Conservation (phyloP, 805 yeast species). For the Teunomyces funiuensis region DNA sequence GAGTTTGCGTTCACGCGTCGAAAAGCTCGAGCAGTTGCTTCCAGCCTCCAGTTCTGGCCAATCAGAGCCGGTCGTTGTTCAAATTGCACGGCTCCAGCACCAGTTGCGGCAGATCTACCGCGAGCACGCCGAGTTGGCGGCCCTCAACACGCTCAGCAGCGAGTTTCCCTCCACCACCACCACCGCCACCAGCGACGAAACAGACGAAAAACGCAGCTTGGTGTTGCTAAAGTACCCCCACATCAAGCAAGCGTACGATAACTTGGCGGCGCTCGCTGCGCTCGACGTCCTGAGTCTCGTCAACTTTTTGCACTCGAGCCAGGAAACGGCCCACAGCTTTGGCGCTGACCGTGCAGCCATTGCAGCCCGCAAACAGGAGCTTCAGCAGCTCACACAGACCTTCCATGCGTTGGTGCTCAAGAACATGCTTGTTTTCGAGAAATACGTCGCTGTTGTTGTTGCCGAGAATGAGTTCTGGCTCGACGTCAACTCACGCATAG, state of each 20-base stretch:
- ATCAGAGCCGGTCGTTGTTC: slow-evolving; percentile 12
- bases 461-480: slow-evolving; percentile 30
- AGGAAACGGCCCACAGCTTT: slow-evolving; percentile 18
- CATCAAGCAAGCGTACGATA: slow-evolving; percentile 21
- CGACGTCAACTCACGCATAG: slow-evolving; percentile 17
- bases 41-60: not conserved
- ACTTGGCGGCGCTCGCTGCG: slow-evolving; percentile 20
- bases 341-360: slow-evolving; percentile 11
- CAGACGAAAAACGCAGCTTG: slow-evolving; percentile 2
- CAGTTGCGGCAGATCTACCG: slow-evolving; percentile 15
- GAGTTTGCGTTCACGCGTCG: not conserved
- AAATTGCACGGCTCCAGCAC: slow-evolving; percentile 14
- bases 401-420: slow-evolving; percentile 26
- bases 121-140: slow-evolving; percentile 18
- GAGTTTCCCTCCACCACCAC: slow-evolving; percentile 11
- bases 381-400: slow-evolving; percentile 16
- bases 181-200: not conserved
- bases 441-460: slow-evolving; percentile 20
- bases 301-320: slow-evolving; percentile 17
- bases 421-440: slow-evolving; percentile 30
- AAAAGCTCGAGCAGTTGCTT: slow-evolving; percentile 11
- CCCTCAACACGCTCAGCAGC: slow-evolving; percentile 16
- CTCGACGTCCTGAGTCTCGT: slow-evolving; percentile 21
- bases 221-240: slow-evolving; percentile 21
- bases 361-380: slow-evolving; percentile 7